Percentiles rank a stretch among this genome's conserved stretches.
Conservation (phyloP, 257 asterid genomes). For the Ehretia macrophylla region DNA sequence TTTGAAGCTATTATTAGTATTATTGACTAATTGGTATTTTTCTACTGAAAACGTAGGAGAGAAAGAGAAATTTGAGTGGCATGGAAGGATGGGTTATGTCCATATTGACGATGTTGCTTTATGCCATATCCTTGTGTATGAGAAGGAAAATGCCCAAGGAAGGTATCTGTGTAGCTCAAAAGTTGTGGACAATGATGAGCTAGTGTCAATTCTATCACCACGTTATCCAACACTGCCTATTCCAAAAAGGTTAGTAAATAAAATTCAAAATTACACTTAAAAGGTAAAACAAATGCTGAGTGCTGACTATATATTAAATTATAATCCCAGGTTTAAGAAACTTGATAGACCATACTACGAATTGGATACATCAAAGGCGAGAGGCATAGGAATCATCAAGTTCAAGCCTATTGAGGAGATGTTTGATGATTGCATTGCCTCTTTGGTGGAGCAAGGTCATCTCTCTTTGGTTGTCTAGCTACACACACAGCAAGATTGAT, state of each 20-base stretch:
- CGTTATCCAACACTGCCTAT: slow-evolving; percentile 63
- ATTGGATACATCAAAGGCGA: slow-evolving; percentile 47
- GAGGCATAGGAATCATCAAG: slow-evolving; percentile 49
- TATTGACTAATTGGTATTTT: too few species aligned
- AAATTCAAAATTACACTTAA: too few species aligned
- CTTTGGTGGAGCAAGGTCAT: slow-evolving; percentile 50
- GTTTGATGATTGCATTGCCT: slow-evolving; percentile 75
- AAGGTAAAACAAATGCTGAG: too few species aligned
- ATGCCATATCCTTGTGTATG: slow-evolving; percentile 66
- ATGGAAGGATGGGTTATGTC: slow-evolving; percentile 95
- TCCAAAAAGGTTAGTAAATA: slow-evolving; percentile 51
- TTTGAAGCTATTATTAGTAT: too few species aligned
- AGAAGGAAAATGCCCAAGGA: slow-evolving; percentile 52
- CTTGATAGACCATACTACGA: slow-evolving; percentile 59
- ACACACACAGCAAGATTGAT: slow-evolving; percentile 48
- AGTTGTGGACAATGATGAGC: slow-evolving; percentile 54
- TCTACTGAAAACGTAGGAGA: slow-evolving; percentile 35
- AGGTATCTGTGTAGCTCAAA: slow-evolving; percentile 70
- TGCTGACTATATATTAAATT: too few species aligned
- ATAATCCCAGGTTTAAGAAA: slow-evolving; percentile 50
- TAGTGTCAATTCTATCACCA: slow-evolving; percentile 42
- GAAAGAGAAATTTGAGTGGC: slow-evolving; percentile 56
- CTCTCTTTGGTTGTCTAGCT: slow-evolving; percentile 23
- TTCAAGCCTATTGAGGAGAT: slow-evolving; percentile 69
- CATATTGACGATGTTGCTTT: slow-evolving; percentile 87